These are phyloP conservation scores for Pyricularia sp. DNA, from an alignment of 2,329 filamentous ascomycete genomes.

Conservation along the genomic window DNA sequence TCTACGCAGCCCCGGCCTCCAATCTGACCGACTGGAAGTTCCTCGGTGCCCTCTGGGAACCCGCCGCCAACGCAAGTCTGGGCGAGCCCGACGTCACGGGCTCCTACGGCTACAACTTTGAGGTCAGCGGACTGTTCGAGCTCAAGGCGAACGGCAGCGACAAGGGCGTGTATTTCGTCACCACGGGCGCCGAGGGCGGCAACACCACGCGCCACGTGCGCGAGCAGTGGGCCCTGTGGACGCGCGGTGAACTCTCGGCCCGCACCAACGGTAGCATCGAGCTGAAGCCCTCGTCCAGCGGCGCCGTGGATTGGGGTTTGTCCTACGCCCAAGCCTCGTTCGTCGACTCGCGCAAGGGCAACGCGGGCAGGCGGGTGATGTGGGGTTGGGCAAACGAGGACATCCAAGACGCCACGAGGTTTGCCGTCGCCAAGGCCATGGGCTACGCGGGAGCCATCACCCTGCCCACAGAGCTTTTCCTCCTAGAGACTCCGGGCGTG, in stretches of 20 bases:
- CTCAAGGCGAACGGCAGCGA: neutral
- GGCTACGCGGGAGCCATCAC: neutral
- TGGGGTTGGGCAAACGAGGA: slow-evolving; percentile 4
- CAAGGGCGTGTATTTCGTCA: neutral
- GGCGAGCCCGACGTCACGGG: slow-evolving; percentile 1
- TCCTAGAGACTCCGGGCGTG: neutral
- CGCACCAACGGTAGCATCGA: neutral
- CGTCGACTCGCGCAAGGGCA: slow-evolving; percentile 1
- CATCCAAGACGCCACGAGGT: neutral
- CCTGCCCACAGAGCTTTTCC: neutral
- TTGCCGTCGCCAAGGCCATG: neutral
- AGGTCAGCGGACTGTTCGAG: slow-evolving; percentile 1
- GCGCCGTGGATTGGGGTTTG: slow-evolving; percentile 2
- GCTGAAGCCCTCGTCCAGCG: neutral
- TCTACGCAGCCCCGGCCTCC: neutral
- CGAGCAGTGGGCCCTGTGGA: slow-evolving; percentile 1
- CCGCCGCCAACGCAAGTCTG: neutral
- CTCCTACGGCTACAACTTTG: slow-evolving; percentile 2
- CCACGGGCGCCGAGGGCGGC: slow-evolving; percentile 1
- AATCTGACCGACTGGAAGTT: slow-evolving; percentile 1
- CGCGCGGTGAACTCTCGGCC: neutral
- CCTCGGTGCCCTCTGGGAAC: slow-evolving; percentile 1
- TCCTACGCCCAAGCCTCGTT: neutral
- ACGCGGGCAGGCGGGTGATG: neutral
- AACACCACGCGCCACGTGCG: slow-evolving; percentile 1